These are phyloP conservation scores for Talaromyces thailandensis DNA, from an alignment of 495 filamentous ascomycete genomes.

Conservation along the genomic window DNA sequence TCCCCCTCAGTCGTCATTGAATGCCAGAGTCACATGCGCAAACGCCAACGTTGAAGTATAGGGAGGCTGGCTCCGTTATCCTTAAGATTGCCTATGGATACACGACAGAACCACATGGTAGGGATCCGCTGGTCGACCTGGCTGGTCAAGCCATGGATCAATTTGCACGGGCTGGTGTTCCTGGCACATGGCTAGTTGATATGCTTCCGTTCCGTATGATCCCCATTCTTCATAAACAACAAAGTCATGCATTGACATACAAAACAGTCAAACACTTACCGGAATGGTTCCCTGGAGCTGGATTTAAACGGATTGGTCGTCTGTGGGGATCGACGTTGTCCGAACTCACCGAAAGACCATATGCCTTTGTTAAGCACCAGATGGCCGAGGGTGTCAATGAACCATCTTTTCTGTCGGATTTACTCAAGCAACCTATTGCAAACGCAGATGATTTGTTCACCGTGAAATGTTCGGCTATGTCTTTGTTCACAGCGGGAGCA, in stretches of 20 bases:
- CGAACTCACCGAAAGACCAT: conserved; percentile 16
- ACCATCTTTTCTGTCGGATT: conserved; percentile 23
- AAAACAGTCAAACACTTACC: conserved; percentile 30
- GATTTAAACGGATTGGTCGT: conserved; percentile 29
- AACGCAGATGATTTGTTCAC: conserved; percentile 14
- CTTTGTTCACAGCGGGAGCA: conserved; percentile 43
- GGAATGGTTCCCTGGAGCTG: conserved; percentile 39
- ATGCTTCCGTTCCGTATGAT: conserved; percentile 19
- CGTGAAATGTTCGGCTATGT: conserved; percentile 31
- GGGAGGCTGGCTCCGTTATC: conserved; percentile 31
- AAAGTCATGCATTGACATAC: conserved; percentile 4
- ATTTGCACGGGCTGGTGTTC: conserved; percentile 25
- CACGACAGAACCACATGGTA: conserved; percentile 25
- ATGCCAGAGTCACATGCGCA: neutral
- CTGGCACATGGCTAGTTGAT: conserved; percentile 36
- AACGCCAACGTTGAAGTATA: conserved; percentile 3
- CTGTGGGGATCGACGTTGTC: conserved; percentile 17
- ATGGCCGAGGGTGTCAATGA: conserved; percentile 20
- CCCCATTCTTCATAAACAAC: neutral
- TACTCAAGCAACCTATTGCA: conserved; percentile 14
- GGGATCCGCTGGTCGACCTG: conserved; percentile 34
- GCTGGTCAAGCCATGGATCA: conserved; percentile 26
- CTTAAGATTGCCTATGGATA: conserved; percentile 43
- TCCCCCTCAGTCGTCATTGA: neutral
- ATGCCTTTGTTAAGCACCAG: conserved; percentile 31